Percentiles rank a stretch among this genome's conserved stretches.
These are phyloP conservation scores for Botrytis fragariae DNA, from an alignment of 2,329 filamentous ascomycete species.

Conservation along the genomic window DNA sequence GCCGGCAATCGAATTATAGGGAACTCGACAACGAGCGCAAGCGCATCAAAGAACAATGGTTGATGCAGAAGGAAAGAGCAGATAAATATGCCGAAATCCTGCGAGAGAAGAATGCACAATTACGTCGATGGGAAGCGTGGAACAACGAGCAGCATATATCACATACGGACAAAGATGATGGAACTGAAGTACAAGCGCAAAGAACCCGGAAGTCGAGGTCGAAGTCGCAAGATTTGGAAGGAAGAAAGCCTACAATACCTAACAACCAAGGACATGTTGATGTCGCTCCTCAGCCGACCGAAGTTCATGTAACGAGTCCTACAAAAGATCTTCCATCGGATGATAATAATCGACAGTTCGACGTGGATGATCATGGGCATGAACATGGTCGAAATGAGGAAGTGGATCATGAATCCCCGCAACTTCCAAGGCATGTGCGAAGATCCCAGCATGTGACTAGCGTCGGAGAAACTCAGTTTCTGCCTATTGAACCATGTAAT, in stretches of 20 bases:
- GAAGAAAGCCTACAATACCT: background rate
- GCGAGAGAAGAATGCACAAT: background rate
- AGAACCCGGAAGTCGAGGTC: slow-evolving; percentile 5
- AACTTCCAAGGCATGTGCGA: background rate
- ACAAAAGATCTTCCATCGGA: background rate
- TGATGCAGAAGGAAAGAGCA: slow-evolving; percentile 10
- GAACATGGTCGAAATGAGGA: background rate
- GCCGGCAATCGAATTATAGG: background rate
- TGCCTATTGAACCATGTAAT: slow-evolving; percentile 24
- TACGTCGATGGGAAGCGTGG: slow-evolving; percentile 9
- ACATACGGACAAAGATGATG: background rate
- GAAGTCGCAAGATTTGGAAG: slow-evolving; percentile 2
- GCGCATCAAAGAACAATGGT: slow-evolving; percentile 16
- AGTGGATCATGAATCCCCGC: background rate
- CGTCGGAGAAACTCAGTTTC: slow-evolving; percentile 22
- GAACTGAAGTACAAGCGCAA: background rate
- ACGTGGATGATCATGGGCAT: background rate
- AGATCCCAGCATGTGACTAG: background rate
- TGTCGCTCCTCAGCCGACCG: background rate
- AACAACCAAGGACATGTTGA: background rate
- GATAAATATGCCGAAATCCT: slow-evolving; percentile 7
- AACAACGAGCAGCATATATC: background rate
- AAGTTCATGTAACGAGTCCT: background rate
- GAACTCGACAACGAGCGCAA: slow-evolving; percentile 6
- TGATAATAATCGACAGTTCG: background rate